Percentiles rank a stretch among this genome's conserved stretches.
Evolutionary conservation across 768 basidiomycete genomes (phyloP).

Genomic region (Mycena maculata): DNA sequence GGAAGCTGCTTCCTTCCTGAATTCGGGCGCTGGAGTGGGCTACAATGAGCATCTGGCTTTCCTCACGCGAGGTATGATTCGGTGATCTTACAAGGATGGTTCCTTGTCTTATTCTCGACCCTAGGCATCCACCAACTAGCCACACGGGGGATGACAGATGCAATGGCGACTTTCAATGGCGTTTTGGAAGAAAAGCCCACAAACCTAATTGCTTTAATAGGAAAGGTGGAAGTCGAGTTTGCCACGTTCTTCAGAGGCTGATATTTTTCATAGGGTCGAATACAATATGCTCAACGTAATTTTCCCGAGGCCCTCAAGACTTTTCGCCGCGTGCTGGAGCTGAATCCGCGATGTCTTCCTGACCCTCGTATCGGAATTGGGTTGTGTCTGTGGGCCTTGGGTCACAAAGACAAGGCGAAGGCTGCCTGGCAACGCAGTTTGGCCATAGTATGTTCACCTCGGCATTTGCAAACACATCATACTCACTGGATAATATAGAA

Average conservation of each 20-base stretch:
- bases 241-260: neutral
- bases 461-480: slow-evolving; percentile 4
- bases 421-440: slow-evolving; percentile 92
- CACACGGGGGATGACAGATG: slow-evolving; percentile 83
- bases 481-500: slow-evolving; percentile 58
- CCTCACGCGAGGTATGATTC: slow-evolving; percentile 69
- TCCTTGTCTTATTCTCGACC: neutral
- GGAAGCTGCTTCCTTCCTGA: slow-evolving; percentile 77
- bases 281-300: slow-evolving; percentile 82
- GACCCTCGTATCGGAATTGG: slow-evolving; percentile 98
- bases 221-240: slow-evolving; percentile 69
- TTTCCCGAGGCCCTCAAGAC: slow-evolving; percentile 83
- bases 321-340: slow-evolving; percentile 86
- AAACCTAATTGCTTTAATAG: slow-evolving; percentile 88
- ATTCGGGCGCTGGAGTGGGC: slow-evolving; percentile 70
- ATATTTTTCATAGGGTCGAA: slow-evolving; percentile 71
- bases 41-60: slow-evolving; percentile 68
- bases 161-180: slow-evolving; percentile 82
- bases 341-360: slow-evolving; percentile 83
- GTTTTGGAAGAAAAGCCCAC: slow-evolving; percentile 83
- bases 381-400: slow-evolving; percentile 91
- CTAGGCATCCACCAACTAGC: slow-evolving; percentile 87
- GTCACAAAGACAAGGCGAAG: slow-evolving; percentile 83
- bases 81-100: neutral
- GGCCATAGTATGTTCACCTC: slow-evolving; percentile 72